Percentiles rank a stretch among this genome's conserved stretches.
Conservation (phyloP, 2,329 filamentous ascomycete genomes). For the Arthrobotrys iridis region DNA sequence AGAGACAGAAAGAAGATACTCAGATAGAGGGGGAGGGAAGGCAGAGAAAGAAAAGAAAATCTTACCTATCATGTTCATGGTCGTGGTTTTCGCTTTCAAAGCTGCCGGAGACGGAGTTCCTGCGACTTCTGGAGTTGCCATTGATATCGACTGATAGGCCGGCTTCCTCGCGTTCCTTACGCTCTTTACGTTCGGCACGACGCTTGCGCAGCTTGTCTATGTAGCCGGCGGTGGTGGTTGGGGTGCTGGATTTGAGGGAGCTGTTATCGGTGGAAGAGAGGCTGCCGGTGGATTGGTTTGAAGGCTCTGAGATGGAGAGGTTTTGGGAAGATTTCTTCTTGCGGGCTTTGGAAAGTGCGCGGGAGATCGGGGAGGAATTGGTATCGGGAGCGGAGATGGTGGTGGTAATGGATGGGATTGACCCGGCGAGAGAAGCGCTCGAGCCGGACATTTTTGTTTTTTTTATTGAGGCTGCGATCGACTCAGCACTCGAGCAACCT, state of each 20-base stretch:
- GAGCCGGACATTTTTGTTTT: conserved; percentile 24
- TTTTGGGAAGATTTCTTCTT: conserved; percentile 49
- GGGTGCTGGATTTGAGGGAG: conserved; percentile 25
- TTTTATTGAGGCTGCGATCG: not conserved
- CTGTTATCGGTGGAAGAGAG: conserved; percentile 44
- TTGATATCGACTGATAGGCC: conserved; percentile 5
- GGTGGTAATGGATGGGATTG: conserved; percentile 48
- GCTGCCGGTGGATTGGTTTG: conserved; percentile 37
- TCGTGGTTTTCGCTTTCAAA: conserved; percentile 42
- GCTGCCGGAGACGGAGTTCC: conserved; percentile 33
- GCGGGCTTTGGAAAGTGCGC: conserved; percentile 36
- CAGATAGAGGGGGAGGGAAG: conserved; percentile 27
- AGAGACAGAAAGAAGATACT: no score
- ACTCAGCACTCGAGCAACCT: no score
- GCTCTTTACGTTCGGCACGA: conserved; percentile 41
- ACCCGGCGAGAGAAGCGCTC: conserved; percentile 29
- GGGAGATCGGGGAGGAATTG: conserved; percentile 32
- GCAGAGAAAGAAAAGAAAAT: not conserved
- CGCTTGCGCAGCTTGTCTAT: conserved; percentile 50
- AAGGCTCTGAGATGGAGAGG: conserved; percentile 14
- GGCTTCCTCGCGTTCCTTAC: conserved; percentile 29
- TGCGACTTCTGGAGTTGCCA: conserved; percentile 14
- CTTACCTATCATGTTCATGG: conserved; percentile 47
- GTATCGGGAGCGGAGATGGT: conserved; percentile 39
- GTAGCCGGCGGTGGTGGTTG: conserved; percentile 30